phyloP scores from a whole-genome alignment of 345 rosid species.

The Rhizophora mangle region DNA sequence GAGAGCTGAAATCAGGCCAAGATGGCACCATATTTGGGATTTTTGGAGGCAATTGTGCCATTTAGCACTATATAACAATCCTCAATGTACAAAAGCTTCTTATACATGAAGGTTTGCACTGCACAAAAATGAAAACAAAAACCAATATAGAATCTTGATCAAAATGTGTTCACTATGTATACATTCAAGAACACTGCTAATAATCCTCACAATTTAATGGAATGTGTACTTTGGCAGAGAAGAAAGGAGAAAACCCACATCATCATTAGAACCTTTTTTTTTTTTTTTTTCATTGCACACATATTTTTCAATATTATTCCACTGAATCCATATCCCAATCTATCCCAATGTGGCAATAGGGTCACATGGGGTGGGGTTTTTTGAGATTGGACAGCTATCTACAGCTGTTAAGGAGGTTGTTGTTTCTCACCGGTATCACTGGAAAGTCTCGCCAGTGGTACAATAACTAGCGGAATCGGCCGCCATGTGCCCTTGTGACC shows the following conservation, averaged over 20 bases:
- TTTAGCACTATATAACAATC: not conserved
- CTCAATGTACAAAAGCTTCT: no score
- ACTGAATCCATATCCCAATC: conserved; percentile 8
- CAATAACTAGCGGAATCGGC: conserved; percentile 34
- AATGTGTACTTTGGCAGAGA: not conserved
- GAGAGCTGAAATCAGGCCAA: conserved; percentile 67
- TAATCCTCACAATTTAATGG: no score
- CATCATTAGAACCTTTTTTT: not conserved
- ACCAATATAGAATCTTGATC: no score
- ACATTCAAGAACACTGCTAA: no score
- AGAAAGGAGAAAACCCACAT: not conserved
- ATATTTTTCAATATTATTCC: not conserved
- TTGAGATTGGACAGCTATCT: conserved; percentile 63
- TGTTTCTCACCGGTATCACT: conserved; percentile 74
- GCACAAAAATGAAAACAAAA: no score
- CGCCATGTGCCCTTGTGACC: conserved; percentile 58
- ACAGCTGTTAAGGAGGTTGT: conserved; percentile 63
- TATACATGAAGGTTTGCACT: no score
- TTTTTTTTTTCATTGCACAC: not conserved
- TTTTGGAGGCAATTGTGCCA: conserved; percentile 96
- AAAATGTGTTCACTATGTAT: no score
- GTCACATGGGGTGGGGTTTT: conserved; percentile 44
- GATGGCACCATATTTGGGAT: conserved; percentile 65
- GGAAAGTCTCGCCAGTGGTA: conserved; percentile 63
- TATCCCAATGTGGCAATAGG: conserved; percentile 33